Percentiles rank a stretch among this genome's conserved stretches.
phyloP scores from a whole-genome alignment of 345 rosid species.

The Fremontodendron californicum region DNA sequence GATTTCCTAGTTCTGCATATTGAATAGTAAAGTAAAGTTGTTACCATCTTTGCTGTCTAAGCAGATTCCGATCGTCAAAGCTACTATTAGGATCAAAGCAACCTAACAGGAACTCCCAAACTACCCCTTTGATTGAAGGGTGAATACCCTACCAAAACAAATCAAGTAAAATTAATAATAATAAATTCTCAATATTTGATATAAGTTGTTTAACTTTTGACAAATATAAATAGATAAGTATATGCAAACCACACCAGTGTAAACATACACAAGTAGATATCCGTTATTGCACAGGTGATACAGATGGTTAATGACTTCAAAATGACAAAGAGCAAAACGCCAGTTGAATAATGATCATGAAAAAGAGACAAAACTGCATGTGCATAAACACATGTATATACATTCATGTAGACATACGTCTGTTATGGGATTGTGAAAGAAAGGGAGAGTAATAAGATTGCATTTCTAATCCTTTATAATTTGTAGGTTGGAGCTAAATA shows the following conservation, averaged over 20 bases:
- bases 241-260: background rate
- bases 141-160: slow-evolving; percentile 69
- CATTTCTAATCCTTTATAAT: background rate
- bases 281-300: background rate
- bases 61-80: slow-evolving; percentile 59
- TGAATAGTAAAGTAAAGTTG: slow-evolving; percentile 1
- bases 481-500: background rate
- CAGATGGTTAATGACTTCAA: background rate
- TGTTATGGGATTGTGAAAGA: background rate
- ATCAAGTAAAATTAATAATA: slow-evolving; percentile 14
- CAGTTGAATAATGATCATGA: background rate
- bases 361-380: background rate
- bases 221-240: background rate
- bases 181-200: background rate
- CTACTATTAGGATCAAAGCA: slow-evolving; percentile 95
- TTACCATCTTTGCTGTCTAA: slow-evolving; percentile 71
- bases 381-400: background rate
- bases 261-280: background rate
- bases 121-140: slow-evolving; percentile 79
- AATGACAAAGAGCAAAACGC: background rate
- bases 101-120: slow-evolving; percentile 94
- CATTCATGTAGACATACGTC: background rate
- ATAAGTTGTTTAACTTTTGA: background rate
- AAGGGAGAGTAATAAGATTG: background rate
- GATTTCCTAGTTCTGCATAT: background rate